Percentiles rank a stretch among this genome's conserved stretches.
Evolutionary conservation across 257 asterid genomes (phyloP).

Genomic region (Nicotiana obtusifolia): DNA sequence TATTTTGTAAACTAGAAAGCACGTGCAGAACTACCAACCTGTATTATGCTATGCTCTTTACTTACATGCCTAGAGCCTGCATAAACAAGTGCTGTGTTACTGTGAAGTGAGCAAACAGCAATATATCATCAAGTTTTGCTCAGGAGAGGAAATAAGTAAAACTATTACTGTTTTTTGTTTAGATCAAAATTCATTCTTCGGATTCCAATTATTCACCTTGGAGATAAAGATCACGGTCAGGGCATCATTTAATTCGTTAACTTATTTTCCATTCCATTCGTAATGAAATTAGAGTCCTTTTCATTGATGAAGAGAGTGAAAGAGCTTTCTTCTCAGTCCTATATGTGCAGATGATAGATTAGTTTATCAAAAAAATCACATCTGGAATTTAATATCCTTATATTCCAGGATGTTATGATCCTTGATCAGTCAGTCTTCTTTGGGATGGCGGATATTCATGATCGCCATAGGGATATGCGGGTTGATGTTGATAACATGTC

Average conservation of each 20-base stretch:
- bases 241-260: neutral
- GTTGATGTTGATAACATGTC: constrained; percentile 73
- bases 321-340: neutral
- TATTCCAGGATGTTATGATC: constrained; percentile 45
- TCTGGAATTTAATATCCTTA: neutral
- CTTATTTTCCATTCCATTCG: neutral
- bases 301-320: neutral
- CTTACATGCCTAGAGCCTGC: neutral
- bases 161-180: neutral
- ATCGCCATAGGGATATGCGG: constrained; percentile 65
- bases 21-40: neutral
- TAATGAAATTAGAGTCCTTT: neutral
- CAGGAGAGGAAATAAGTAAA: neutral
- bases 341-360: neutral
- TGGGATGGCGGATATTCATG: constrained; percentile 53
- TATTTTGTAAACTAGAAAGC: neutral
- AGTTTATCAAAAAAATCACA: no score
- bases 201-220: neutral
- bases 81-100: neutral
- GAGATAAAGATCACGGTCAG: neutral
- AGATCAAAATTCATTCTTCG: neutral
- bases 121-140: neutral
- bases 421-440: constrained; percentile 49
- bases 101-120: neutral
- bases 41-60: neutral